Base-by-base conservation (phyloP, 257 asterid species). In the Coffea eugenioides region DNA sequence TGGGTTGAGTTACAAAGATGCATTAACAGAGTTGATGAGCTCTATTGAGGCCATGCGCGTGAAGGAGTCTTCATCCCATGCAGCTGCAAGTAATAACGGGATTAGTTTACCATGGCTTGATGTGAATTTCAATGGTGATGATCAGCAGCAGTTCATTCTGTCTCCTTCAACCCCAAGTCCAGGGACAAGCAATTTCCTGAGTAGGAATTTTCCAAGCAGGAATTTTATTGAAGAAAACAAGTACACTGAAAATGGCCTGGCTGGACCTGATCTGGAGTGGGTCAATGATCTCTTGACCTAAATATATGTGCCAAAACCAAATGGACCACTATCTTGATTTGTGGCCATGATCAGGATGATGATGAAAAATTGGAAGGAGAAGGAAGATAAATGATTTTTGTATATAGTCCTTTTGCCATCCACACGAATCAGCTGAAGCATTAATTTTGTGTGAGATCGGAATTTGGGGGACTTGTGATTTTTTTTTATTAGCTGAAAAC, bases 211-310 rank as follows among this genome's bases (percentile, higher is more conserved):
- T 70, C 77, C 85, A 4, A 87, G 81, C 10, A 86, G 87, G 91
- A 86, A 81, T 73, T 62, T 88, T 82, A 73, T 77, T 78, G 92
- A 88, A 75, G 93, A 85, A 15, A 45, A 77, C 79, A 85, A 88
- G 87, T 82, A 73, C 82, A 83, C 69, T 77, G 80, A 61, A 11
- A 78, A 49, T 77, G 94, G 71, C n/a, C 67, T 80, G 80, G 87
- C 83, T 71, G 98, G 95, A 71, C 98, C 98, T 2, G 98, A 95
- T 90, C 88, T 95, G 13, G 97, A 91, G 11, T 95, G 99, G 99
- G 98, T 95, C 61, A 95, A 95, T 83, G 99, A 93, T 89, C 90
- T 95, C n/a, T 87, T 95, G 48, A 95, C 97, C 74, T 94, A 23
- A 49, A 36, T 61, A 2, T 23, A 20, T 61, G 46, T 43, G 79